phyloP scores from a whole-genome alignment of 768 basidiomycete species.

The Suillus alpinus region DNA sequence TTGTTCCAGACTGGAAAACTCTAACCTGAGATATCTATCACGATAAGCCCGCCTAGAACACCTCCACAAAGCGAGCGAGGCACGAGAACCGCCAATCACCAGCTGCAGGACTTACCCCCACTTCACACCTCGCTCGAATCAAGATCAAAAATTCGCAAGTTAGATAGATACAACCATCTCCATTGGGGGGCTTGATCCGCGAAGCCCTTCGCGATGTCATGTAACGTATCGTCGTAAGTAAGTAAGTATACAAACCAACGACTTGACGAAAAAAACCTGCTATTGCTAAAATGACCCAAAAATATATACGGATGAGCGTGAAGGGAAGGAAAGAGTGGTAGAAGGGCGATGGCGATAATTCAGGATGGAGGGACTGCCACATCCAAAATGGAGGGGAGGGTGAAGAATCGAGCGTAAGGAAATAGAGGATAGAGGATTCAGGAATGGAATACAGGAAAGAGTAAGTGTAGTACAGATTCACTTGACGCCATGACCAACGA shows the following conservation, averaged over 20 bases:
- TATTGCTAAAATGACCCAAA: background rate
- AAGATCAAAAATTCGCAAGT: background rate
- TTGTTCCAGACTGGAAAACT: background rate
- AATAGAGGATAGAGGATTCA: no score
- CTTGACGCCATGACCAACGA: background rate
- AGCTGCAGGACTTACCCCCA: no score
- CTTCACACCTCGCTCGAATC: background rate
- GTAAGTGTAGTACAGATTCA: background rate
- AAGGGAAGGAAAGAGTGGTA: background rate
- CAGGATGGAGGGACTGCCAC: no score
- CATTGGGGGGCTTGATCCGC: slow-evolving; percentile 44
- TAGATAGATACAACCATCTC: slow-evolving; percentile 5
- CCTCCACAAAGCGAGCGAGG: background rate
- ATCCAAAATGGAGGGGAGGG: no score
- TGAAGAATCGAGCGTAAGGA: no score
- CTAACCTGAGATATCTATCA: background rate
- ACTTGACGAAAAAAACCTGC: background rate
- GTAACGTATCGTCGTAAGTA: slow-evolving; percentile 8
- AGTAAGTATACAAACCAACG: slow-evolving; percentile 1
- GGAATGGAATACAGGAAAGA: background rate
- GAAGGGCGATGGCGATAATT: background rate
- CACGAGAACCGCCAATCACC: background rate
- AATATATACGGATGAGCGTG: slow-evolving; percentile 8
- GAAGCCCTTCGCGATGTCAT: slow-evolving; percentile 50
- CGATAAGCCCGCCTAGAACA: background rate